Evolutionary conservation across 108 stramenopile species (phyloP).

Genomic region (Cylindrotheca closterium): DNA sequence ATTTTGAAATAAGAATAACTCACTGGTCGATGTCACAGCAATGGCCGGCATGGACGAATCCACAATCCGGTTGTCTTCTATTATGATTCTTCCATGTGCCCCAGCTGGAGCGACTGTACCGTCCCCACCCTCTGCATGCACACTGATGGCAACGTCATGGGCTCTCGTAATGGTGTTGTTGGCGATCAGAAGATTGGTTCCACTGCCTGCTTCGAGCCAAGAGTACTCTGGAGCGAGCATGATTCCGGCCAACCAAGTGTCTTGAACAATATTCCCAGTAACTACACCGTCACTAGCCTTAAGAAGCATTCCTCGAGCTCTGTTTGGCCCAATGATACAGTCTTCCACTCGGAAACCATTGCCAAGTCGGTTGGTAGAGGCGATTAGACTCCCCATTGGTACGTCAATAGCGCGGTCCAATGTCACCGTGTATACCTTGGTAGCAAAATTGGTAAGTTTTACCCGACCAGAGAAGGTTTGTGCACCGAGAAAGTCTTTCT

Average conservation of each 20-base stretch:
- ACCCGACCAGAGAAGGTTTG: neutral
- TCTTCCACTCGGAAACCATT: neutral
- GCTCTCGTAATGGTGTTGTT: neutral
- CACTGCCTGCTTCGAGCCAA: neutral
- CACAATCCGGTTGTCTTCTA: neutral
- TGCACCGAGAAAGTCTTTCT: neutral
- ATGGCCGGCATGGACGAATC: neutral
- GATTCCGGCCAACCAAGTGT: neutral
- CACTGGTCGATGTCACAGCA: neutral
- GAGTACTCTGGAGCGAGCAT: neutral
- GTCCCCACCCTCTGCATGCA: neutral
- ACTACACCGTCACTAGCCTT: neutral
- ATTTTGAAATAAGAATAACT: too few species aligned
- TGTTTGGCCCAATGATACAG: neutral
- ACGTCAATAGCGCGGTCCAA: neutral
- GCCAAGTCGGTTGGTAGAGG: neutral
- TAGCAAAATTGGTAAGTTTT: neutral
- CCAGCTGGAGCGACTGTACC: neutral
- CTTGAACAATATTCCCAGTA: neutral
- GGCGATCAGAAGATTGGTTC: neutral
- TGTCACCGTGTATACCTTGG: neutral
- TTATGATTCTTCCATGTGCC: neutral
- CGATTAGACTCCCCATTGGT: neutral
- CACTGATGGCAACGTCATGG: neutral
- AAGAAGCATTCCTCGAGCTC: neutral